Evolutionary conservation across 2,329 filamentous ascomycete genomes (phyloP), one percentile per base, ranked within the genome.

Genomic region (Penicillium glabrum): DNA sequence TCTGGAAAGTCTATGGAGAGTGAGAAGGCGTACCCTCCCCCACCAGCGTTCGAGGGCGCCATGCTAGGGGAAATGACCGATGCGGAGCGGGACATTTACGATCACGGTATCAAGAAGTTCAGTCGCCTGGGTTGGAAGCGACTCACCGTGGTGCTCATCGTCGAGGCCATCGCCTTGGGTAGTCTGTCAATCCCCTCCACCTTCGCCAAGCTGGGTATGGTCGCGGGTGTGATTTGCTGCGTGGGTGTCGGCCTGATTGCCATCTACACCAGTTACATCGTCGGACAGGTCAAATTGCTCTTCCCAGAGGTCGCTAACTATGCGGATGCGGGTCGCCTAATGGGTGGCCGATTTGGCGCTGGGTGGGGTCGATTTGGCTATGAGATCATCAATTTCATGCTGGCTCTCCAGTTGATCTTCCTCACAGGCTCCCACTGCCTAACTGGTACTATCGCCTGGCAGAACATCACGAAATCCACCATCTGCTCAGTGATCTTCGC

Each of bases 241-340:
- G 50, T 57, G 13, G 54, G 54, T 13, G 31, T 53, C 23, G 45
- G 57, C 14, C 19, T 57, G 54, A 48, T 57, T 29, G 54, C 54
- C 37, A 57, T 57, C 54, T 57, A 77, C 46, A 74, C 75, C 45
- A 72, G 70, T 58, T 74, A 76, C 48, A 59, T 75, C n/a, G 67
- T 78, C 24, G 74, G 75, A 10, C 72, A 76, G 56, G 70, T 72
- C 31, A 71, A 70, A 49, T 47, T 73, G 27, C 60, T 63, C 14
- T 69, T 68, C 53, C 76, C 76, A 3, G 63, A 76, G 27, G 65
- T 78, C 29, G 67, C 69, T 58, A 72, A 78, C 61, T 79, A 79
- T 59, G 69, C 76, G 13, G 77, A 79, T 58, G 76, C 75, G 2
- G 76, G 78, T 26, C 62, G 64, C 6, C 63, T 79, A 27, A 73